Conservation (phyloP, 2,329 filamentous ascomycete genomes). For the Sporothrix inflata region DNA sequence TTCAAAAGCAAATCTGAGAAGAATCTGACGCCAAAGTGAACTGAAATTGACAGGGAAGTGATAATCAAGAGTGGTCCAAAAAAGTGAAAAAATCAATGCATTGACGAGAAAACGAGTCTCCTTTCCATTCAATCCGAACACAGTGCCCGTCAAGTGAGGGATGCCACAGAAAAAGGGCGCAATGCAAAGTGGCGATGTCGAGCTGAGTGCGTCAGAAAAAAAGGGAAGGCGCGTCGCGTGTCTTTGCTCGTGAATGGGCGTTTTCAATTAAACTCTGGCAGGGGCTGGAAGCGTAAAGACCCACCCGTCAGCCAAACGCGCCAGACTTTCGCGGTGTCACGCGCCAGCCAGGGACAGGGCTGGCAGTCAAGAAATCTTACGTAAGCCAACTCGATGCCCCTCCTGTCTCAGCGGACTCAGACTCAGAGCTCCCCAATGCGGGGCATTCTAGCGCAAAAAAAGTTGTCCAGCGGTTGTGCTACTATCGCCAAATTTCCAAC, state of each 20-base stretch:
- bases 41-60: background rate
- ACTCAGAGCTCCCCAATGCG: background rate
- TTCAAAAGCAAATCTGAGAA: background rate
- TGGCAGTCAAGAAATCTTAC: background rate
- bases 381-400: background rate
- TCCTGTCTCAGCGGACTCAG: background rate
- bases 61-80: background rate
- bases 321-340: constrained; percentile 26
- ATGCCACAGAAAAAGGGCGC: background rate
- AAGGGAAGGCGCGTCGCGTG: constrained; percentile 25
- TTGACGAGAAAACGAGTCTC: no score
- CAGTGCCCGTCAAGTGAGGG: background rate
- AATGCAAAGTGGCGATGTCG: constrained; percentile 8
- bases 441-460: constrained; percentile 22
- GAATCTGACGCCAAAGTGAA: constrained; percentile 20
- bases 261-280: constrained; percentile 20
- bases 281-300: constrained; percentile 4
- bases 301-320: background rate
- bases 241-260: background rate
- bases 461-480: background rate
- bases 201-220: background rate
- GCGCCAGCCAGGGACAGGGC: background rate
- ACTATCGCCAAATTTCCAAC: constrained; percentile 3
- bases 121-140: background rate
- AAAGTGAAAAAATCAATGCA: background rate